Evolutionary conservation across 768 basidiomycete genomes (phyloP), one percentile per base, ranked within the genome.

Genomic region (Pisolithus microcarpus): DNA sequence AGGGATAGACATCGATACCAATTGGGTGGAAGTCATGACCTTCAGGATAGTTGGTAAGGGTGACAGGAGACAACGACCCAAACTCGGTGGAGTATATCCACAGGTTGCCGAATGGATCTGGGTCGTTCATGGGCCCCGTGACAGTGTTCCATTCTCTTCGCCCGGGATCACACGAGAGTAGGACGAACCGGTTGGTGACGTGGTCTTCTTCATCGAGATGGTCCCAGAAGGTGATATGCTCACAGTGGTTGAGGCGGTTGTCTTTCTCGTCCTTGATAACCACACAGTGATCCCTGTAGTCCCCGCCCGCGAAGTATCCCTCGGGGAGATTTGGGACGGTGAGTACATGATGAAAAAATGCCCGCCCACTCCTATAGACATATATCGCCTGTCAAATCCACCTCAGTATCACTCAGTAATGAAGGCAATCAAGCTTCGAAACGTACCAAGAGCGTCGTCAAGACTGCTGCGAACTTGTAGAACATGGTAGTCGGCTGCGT

Each of bases 101-200:
- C 23, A 89, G 67, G 3, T 73, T 69, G 0, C 84, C 87, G 18
- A 64, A 74, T 5, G 80, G 78, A 4, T 66, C 58, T 1, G 86
- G 83, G 57, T 86, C 67, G 0, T 54, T 63, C 45, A 89, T 61
- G 6, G 87, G 86, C 0, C 87, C 87, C 80, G 84, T 81, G 43
- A 75, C 85, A 6, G 85, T 86, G 61, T 89, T 89, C 87, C 87
- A 89, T 24, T 72, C 63, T 54, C 74, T 74, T 65, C 72, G 74
- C 47, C 59, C 65, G 3, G 72, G 72, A 49, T 76, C 75, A 28
- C 75, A 76, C 21, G 65, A 65, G 23, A 72, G 46, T 2, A 76
- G 59, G 7, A 85, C 64, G 24, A 71, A 67, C 46, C 78, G 76
- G 49, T 75, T 62, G 18, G 65, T 55, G 26, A 75, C 61, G 4